Evolutionary conservation across 805 yeast species (phyloP).

Genomic region (Lipomyces sp.): DNA sequence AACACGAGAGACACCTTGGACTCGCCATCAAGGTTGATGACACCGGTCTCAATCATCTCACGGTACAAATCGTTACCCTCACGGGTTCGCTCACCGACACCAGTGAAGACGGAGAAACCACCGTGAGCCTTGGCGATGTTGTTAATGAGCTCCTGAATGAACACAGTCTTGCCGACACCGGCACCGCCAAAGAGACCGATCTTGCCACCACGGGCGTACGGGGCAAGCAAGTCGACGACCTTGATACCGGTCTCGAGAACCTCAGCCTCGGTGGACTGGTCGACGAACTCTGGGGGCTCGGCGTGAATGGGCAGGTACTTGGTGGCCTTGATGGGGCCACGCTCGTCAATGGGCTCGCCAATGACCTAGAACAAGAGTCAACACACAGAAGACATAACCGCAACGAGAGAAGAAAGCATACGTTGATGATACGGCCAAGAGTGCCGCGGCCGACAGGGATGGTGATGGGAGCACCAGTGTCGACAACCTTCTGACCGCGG

Average conservation of each 20-base stretch:
- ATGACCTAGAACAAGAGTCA: slow-evolving; percentile 39
- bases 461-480: slow-evolving; percentile 98
- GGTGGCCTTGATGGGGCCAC: slow-evolving; percentile 95
- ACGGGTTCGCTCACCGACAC: slow-evolving; percentile 99
- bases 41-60: slow-evolving; percentile 99
- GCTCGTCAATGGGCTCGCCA: slow-evolving; percentile 99
- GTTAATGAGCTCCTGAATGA: slow-evolving; percentile 99
- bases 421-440: slow-evolving; percentile 97
- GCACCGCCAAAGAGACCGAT: slow-evolving; percentile 99
- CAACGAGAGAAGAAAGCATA: not conserved
- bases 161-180: slow-evolving; percentile 99
- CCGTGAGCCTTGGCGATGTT: slow-evolving; percentile 99
- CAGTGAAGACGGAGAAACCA: slow-evolving; percentile 99
- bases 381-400: slow-evolving; percentile 35
- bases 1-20: slow-evolving; percentile 98
- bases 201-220: slow-evolving; percentile 99
- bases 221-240: slow-evolving; percentile 98
- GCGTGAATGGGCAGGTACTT: slow-evolving; percentile 97
- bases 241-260: slow-evolving; percentile 98
- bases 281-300: slow-evolving; percentile 93
- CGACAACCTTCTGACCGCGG: slow-evolving; percentile 87
- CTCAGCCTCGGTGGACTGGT: slow-evolving; percentile 97
- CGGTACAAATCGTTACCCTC: slow-evolving; percentile 99
- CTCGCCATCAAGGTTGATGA: slow-evolving; percentile 98
- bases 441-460: slow-evolving; percentile 99